Base-by-base conservation (phyloP, 129 eudicot species). In the Erigeron canadensis region DNA sequence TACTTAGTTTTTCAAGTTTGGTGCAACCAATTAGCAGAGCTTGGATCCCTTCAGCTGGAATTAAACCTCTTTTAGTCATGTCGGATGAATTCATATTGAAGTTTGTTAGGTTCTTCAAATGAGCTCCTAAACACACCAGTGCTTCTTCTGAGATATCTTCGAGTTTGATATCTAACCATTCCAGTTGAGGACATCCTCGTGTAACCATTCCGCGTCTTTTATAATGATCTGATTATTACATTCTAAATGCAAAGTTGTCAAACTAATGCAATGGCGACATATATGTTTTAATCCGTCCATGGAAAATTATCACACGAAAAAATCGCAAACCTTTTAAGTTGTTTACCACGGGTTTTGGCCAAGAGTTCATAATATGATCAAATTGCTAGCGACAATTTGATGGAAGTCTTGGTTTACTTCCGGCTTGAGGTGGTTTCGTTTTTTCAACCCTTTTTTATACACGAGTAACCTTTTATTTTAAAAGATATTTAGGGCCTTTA, bases 81-180 rank as follows among this genome's bases (percentile, higher is more conserved):
- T 5, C 15, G 6, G 12, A 5, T n/a, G 5, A 46, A 46, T 2
- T 46, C 10, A 46, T 46, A 46, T 11, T 4, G 51, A 46, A 46
- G 4, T 46, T 5, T 9, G 4, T 12, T 1, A 46, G n/a, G 5
- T 46, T 46, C 5, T 11, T 46, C 5, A 46, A 46, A 5, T 46
- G 51, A 45, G 51, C 51, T 10, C 51, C n/a, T 46, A 46, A 9
- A 11, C 51, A 46, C 51, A 2, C 5, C n/a, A 11, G 2, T 9
- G 51, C 15, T 46, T 46, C n/a, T n/a, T 88, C 85, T 55, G 90
- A 75, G 8, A 88, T 88, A 62, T 88, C 95, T 17, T 82, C 70
- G 19, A 85, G 83, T 51, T 83, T 77, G 1, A 85, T 81, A 5
- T 83, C 82, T n/a, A n/a, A n/a, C n/a, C n/a, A n/a, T 73, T 85